Base-by-base conservation (phyloP, 2,329 filamentous ascomycete genomes). In the Colletotrichum simmondsii region DNA sequence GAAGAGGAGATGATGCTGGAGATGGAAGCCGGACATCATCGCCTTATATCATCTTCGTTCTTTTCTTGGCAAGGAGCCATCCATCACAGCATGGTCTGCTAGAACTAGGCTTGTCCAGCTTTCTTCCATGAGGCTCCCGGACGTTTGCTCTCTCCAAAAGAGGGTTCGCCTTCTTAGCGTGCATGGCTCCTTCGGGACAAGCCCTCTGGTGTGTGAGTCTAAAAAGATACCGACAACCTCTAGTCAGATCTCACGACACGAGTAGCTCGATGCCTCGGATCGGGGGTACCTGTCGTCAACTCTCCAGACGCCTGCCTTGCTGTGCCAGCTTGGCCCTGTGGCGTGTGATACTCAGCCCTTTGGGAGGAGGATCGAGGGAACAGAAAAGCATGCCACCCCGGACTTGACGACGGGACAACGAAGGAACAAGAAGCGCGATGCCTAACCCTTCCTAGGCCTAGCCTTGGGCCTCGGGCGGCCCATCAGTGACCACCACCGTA, bases 171-270 rank as follows among this genome's bases (percentile, higher is more conserved):
- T 12, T 52, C 60, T 49, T 37, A 70, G 52, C 67, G 61, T 65
- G 61, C 67, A 65, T 73, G 60, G 14, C 56, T 65, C 66, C 71
- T 70, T 28, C 56, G 60, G 67, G 57, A 73, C 49, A 24, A 61
- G 60, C 28, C 19, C 32, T 52, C 37, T 35, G 28, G 61, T 71
- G 19, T 67, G 49, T 62, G 56, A 58, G 71, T 22, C 61, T 49
- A 53, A 57, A 49, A 28, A 16, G 49, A 61, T 49, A 56, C 49
- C 49, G 37, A 56, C 24, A 12, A 8, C 6, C 6, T 24, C 46
- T 58, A 32, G 35, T 61, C 35, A 61, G 66, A 71, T 58, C 66
- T 60, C 49, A 49, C 60, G 46, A 57, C 22, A 57, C 35, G n/a
- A 52, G 22, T 16, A 35, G 42, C 46, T 57, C 14, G 22, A 58